Conservation (phyloP, 495 filamentous ascomycete genomes). For the Aspergillus incahuasiensis region DNA sequence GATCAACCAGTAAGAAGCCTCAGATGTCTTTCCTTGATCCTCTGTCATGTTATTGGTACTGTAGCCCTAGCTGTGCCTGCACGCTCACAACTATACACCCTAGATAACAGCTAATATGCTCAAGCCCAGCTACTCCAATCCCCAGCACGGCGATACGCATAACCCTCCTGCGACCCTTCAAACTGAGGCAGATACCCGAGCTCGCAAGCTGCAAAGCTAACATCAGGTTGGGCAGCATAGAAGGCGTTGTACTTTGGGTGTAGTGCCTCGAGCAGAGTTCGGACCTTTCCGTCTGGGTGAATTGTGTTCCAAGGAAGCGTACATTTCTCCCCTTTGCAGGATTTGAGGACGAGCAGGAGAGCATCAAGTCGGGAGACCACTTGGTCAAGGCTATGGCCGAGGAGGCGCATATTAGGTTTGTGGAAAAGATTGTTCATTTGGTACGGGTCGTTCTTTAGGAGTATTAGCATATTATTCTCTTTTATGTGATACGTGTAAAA, state of each 20-base stretch:
- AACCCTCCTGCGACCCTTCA: constrained; percentile 55
- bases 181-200: constrained; percentile 54
- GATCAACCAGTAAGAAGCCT: no score
- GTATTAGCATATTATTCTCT: no score
- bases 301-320: constrained; percentile 50
- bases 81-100: no score
- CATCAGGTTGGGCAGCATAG: constrained; percentile 48
- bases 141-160: no score
- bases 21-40: no score
- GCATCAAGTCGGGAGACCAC: constrained; percentile 52
- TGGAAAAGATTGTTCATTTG: constrained; percentile 50
- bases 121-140: no score
- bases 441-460: constrained; percentile 45
- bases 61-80: no score
- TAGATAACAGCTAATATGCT: no score
- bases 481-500: no score
- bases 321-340: constrained; percentile 50
- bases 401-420: constrained; percentile 20
- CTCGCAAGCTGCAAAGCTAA: constrained; percentile 56
- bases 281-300: constrained; percentile 46
- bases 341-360: constrained; percentile 57
- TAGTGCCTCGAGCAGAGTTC: constrained; percentile 36
- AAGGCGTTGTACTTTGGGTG: constrained; percentile 50
- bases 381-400: constrained; percentile 23
- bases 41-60: no score